Evolutionary conservation across 371 early-diverging fungal genomes (phyloP), one percentile per base, ranked within the genome.

Genomic region (Furculomyces boomerangus): DNA sequence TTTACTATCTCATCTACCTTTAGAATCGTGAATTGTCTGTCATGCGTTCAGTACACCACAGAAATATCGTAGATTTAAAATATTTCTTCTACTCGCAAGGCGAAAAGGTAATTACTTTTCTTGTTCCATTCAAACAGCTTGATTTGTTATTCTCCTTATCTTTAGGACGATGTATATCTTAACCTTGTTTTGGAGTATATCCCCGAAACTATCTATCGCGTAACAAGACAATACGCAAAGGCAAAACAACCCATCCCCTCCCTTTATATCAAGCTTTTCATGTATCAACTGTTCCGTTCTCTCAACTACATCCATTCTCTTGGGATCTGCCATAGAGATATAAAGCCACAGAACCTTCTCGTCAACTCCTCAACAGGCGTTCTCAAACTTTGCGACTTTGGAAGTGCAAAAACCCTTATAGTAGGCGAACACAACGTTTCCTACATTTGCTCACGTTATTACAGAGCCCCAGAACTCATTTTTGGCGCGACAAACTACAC

Each of bases 351-450:
- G 65, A 99, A 99, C 66, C 72, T 99, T 66, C 77, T 98, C 40
- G 77, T 99, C 48, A 88, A 98, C 73, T 88, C 90, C 48, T 59
- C 67, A 25, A 79, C 77, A 22, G 93, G 92, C 47, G 77, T 92
- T 30, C 75, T 95, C 58, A 99, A 99, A 72, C 78, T 99, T 57
- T 96, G 98, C 71, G 99, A 99, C 73, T 94, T 99, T 78, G 99
- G 99, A 56, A 81, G 88, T 62, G 99, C 99, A 50, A 99, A 98
- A 70, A 79, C 87, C 13, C 78, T 99, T 57, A 76, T 88, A 31
- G 78, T 82, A 26, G 91, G 88, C 48, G 95, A 96, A 65, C 89
- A 89, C 32, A 98, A 98, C 69, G 93, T 95, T 49, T 85, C 91
- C 50, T 98, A 98, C 69, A 95, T 98, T 50, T 97, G 98, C 70